These are phyloP conservation scores for Andrographis paniculata DNA, from an alignment of 305 asterid species.

Conservation along the genomic window DNA sequence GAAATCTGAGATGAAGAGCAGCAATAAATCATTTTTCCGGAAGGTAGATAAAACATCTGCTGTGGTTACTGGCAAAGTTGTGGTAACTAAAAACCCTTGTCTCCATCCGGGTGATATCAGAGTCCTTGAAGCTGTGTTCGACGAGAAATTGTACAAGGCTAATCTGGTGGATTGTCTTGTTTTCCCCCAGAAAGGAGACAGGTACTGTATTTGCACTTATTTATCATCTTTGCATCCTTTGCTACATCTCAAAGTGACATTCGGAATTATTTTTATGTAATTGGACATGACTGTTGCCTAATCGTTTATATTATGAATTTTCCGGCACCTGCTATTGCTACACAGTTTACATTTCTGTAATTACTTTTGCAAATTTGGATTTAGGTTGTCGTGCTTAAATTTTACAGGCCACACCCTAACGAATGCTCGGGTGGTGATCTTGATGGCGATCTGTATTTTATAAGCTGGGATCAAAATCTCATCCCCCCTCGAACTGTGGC, in stretches of 20 bases:
- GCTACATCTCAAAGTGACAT: not conserved
- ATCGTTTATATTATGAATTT: not conserved
- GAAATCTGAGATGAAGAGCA: too few species aligned
- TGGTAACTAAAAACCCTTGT: slow-evolving; percentile 85
- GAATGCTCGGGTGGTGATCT: slow-evolving; percentile 99
- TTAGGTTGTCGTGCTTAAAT: slow-evolving; percentile 7
- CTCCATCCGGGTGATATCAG: slow-evolving; percentile 93
- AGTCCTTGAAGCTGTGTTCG: slow-evolving; percentile 47
- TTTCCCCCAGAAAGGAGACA: slow-evolving; percentile 87
- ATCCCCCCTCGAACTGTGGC: slow-evolving; percentile 59
- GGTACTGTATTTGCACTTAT: slow-evolving; percentile 34
- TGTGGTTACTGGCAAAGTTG: slow-evolving; percentile 34
- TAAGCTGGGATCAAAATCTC: slow-evolving; percentile 82
- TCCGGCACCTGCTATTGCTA: too few species aligned
- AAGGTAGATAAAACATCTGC: not conserved
- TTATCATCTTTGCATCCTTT: slow-evolving; percentile 1
- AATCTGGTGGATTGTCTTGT: slow-evolving; percentile 65
- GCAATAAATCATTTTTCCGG: too few species aligned
- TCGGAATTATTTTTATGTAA: too few species aligned
- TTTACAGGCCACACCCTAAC: slow-evolving; percentile 93
- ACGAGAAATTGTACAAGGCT: slow-evolving; percentile 40
- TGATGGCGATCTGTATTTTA: slow-evolving; percentile 84
- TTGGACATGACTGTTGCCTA: not conserved
- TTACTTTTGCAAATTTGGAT: not conserved
- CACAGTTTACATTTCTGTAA: too few species aligned